Evolutionary conservation across 805 yeast species (phyloP).

Genomic region (Saturnispora galanensis): DNA sequence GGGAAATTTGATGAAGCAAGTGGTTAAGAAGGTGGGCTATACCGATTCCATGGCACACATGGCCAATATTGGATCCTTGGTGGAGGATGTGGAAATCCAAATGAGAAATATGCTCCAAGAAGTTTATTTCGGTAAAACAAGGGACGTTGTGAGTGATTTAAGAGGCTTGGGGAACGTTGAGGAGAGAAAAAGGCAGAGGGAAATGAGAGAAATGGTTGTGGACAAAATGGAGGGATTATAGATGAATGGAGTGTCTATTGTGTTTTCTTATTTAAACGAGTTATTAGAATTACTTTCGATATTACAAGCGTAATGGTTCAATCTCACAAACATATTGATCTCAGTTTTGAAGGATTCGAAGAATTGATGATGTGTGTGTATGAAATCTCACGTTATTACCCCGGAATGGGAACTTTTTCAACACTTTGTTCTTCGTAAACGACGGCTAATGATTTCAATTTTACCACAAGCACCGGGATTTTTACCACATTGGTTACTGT

Average conservation of each 20-base stretch:
- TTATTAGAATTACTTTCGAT: no score
- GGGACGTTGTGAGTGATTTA: slow-evolving; percentile 71
- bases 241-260: neutral
- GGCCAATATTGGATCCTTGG: slow-evolving; percentile 71
- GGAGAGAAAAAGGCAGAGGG: slow-evolving; percentile 28
- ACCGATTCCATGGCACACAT: slow-evolving; percentile 58
- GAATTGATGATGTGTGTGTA: no score
- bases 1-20: slow-evolving; percentile 83
- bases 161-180: slow-evolving; percentile 35
- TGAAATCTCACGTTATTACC: no score
- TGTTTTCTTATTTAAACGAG: no score
- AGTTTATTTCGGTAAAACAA: slow-evolving; percentile 90
- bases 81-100: slow-evolving; percentile 83
- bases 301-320: no score
- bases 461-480: slow-evolving; percentile 43
- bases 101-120: slow-evolving; percentile 82
- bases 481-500: slow-evolving; percentile 69
- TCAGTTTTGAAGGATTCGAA: no score
- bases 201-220: slow-evolving; percentile 27
- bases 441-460: slow-evolving; percentile 13
- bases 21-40: slow-evolving; percentile 42
- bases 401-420: neutral
- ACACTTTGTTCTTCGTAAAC: neutral
- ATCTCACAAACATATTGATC: no score
- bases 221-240: neutral